phyloP scores from a whole-genome alignment of 2,329 filamentous ascomycete species.

The Ceratocystis cacaofunesta region DNA sequence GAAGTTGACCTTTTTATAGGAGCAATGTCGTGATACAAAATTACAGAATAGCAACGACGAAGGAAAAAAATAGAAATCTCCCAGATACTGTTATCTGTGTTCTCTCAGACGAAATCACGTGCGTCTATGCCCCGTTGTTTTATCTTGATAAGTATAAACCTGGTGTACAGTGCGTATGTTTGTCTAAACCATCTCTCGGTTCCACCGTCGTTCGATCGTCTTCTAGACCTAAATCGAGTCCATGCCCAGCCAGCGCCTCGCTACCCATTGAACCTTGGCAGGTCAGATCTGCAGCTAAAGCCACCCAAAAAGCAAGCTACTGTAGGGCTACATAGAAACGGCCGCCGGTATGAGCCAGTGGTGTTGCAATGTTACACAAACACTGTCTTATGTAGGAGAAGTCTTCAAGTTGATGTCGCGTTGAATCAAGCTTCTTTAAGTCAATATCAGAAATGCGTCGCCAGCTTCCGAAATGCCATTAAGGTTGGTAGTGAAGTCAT shows the following conservation, averaged over 20 bases:
- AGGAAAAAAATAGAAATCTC: not conserved
- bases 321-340: not conserved
- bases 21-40: not conserved
- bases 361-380: not conserved
- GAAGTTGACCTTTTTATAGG: not conserved
- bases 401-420: not conserved
- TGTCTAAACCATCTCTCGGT: not conserved
- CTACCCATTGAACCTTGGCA: not conserved
- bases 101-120: not conserved
- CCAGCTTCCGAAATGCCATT: too few relatives aligned
- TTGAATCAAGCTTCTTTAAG: not conserved
- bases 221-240: not conserved
- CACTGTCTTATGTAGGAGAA: not conserved
- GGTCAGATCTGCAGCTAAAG: not conserved
- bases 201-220: not conserved
- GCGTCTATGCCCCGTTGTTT: not conserved
- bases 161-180: not conserved
- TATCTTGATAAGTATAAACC: not conserved
- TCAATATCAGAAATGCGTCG: too few relatives aligned
- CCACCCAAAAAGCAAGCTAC: not conserved
- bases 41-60: not conserved
- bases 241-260: not conserved
- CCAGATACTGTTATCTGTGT: not conserved
- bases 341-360: not conserved
- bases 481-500: too few relatives aligned